Evolutionary conservation across 1,139 yeast genomes (phyloP), one percentile per base, ranked within the genome.

Genomic region (Dujonia santamariae): DNA sequence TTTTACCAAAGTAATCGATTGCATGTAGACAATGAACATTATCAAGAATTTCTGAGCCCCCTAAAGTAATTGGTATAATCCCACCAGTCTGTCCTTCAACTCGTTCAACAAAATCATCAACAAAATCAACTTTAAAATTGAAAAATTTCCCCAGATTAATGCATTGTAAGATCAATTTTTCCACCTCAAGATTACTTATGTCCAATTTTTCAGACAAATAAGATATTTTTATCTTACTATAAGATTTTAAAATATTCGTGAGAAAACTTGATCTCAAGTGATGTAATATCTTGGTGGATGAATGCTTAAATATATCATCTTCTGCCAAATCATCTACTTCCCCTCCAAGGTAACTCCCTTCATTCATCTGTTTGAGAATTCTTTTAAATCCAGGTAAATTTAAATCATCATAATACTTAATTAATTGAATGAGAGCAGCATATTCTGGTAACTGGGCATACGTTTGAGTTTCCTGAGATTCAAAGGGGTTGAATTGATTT

Each of bases 401-500:
- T 18, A 57, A 48, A 3, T 54, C 56, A 34, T 64, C 62, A 38
- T 61, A 66, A 3, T 58, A 55, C 21, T 57, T 54, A 3, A 63
- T 55, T 27, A 68, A 47, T 7, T 37, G 35, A 7, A 65, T 48
- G 21, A 68, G 49, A 24, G 53, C 50, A 19, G 53, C 37, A 38
- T 56, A 69, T 38, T 68, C 74, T 1, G 56, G 47, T 13, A 64
- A 53, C 36, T 56, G 61, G 5, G 70, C 49, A 44, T 66, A 70
- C 11, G 69, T 63, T 47, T 70, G 76, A 12, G 79, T 75, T 50
- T 76, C 81, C 45, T 73, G 77, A 3, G 79, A 71, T 43, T 72
- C 75, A 50, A 84, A 82, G 0, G 88, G 87, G 46, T 81, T 79
- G 40, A 84, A 76, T 39, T 72, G 76, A 37, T 77, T 75, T 41